Evolutionary conservation across 176 grass and related monocot species (phyloP).

Genomic region (Oryza officinalis): DNA sequence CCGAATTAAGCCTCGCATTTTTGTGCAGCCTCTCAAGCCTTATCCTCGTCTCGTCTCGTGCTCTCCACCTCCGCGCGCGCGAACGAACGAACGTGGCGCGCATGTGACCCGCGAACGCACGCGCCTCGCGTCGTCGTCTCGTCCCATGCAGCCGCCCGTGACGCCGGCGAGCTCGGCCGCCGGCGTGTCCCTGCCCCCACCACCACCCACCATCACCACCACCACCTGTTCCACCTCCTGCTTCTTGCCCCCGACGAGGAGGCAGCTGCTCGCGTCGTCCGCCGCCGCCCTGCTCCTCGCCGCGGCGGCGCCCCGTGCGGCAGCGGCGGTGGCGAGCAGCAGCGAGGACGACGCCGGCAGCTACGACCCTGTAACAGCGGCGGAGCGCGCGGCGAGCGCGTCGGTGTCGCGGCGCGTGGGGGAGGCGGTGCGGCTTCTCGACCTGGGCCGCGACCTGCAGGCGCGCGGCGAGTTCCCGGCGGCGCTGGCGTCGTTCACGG

Average conservation of each 20-base stretch:
- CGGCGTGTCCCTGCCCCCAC: not conserved
- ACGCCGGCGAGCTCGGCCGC: constrained; percentile 16
- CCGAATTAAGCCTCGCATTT: not conserved
- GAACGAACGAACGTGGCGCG: not conserved
- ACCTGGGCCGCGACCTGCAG: constrained; percentile 72
- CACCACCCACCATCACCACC: not conserved
- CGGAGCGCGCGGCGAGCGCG: constrained; percentile 56
- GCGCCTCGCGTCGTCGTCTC: not conserved
- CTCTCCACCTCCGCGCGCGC: not conserved
- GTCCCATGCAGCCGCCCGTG: constrained; percentile 3
- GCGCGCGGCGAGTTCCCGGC: constrained; percentile 73
- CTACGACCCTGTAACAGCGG: constrained; percentile 60
- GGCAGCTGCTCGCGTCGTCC: constrained; percentile 36
- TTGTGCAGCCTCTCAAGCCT: constrained; percentile 28
- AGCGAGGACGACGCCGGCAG: not conserved
- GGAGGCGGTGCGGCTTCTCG: constrained; percentile 62
- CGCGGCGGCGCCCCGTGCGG: not conserved
- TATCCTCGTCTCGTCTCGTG: constrained; percentile 1
- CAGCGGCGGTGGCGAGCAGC: not conserved
- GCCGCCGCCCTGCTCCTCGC: constrained; percentile 40
- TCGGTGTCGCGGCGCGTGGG: constrained; percentile 56
- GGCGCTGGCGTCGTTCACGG: constrained; percentile 78
- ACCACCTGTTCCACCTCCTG: not conserved
- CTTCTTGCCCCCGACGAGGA: constrained; percentile 9
- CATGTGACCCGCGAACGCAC: constrained; percentile 24